Evolutionary conservation across 1,139 yeast genomes (phyloP), one percentile per base, ranked within the genome.

Genomic region (Magnusiomyces clavatus): DNA sequence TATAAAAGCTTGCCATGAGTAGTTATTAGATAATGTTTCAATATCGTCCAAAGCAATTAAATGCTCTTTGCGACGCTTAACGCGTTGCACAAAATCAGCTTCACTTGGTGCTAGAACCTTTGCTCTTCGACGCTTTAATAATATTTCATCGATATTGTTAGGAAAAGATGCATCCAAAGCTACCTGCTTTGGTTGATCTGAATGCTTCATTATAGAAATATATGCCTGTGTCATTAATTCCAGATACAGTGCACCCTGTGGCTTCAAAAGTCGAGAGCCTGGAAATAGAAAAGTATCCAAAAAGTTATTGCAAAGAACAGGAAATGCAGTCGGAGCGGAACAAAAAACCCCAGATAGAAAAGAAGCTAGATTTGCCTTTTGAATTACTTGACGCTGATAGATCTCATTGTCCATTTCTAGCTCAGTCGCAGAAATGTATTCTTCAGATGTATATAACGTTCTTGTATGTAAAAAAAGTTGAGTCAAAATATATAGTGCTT

Each of bases 191-290:
- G 87, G 75, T 56, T 83, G 69, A 54, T 83, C 89, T 10, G 81
- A 82, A 5, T 86, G 82, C 60, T 84, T 87, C 57, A 90, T 70
- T 0, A 95, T 96, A 0, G 96, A 83, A 29, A 92, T 89, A 63
- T 82, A 92, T 0, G 96, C 96, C 68, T 92, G 98, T 0, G 98
- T 92, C 65, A 92, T 92, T 63, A 92, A 74, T 61, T 92, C 97
- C 50, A 92, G 73, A 61, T 77, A 88, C 51, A 92, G 69, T 2
- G 80, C 81, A 0, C 95, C 89, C 60, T 86, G 95, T 6, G 86
- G 81, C 65, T 89, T 89, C 55, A 87, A 71, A 46, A 92, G 72
- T 59, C 86, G 83, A 41, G 72, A 74, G 47, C 71, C 75, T 13
- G 68, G 68, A 6, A 71, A 68, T 1, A 71, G 72, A 64, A 92